A percentile compares a stretch with the other conserved stretches of the same genome.
Conservation (phyloP, 1,139 yeast genomes). For the Eremothecium gossypii region DNA sequence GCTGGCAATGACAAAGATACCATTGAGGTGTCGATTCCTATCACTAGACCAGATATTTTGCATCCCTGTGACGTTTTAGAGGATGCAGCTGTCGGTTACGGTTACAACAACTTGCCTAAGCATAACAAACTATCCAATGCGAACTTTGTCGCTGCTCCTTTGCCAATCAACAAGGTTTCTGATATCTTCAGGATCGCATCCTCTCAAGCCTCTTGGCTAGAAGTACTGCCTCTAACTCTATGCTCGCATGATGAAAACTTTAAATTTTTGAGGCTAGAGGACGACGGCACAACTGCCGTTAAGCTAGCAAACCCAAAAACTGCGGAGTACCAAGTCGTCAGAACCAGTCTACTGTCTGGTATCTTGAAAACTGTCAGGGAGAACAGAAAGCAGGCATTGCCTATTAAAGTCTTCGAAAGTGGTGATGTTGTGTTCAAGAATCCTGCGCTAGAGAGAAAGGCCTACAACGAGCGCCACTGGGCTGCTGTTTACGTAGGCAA, state of each 20-base stretch:
- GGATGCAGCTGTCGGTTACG: constrained; percentile 95
- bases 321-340: constrained; percentile 91
- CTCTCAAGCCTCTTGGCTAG: constrained; percentile 93
- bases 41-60: constrained; percentile 89
- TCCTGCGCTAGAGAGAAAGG: constrained; percentile 71
- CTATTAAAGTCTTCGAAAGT: constrained; percentile 87
- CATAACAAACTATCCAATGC: constrained; percentile 75
- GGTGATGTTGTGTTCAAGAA: constrained; percentile 93
- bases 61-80: constrained; percentile 99
- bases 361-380: constrained; percentile 90
- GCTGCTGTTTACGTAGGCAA: constrained; percentile 91
- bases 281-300: constrained; percentile 72
- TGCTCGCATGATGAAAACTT: constrained; percentile 97
- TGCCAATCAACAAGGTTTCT: constrained; percentile 82
- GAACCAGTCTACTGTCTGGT: constrained; percentile 92
- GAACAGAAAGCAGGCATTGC: constrained; percentile 91
- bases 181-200: constrained; percentile 88
- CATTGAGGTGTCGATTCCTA: constrained; percentile 71
- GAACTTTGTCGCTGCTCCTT: constrained; percentile 69
- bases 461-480: constrained; percentile 90
- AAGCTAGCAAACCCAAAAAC: constrained; percentile 95
- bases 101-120: constrained; percentile 79
- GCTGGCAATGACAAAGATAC: constrained; percentile 37
- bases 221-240: constrained; percentile 89
- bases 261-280: constrained; percentile 65